Percentiles rank a stretch among this genome's conserved stretches.
These are phyloP conservation scores for Sugiyamaella novakii DNA, from an alignment of 1,139 yeast species.

Conservation along the genomic window DNA sequence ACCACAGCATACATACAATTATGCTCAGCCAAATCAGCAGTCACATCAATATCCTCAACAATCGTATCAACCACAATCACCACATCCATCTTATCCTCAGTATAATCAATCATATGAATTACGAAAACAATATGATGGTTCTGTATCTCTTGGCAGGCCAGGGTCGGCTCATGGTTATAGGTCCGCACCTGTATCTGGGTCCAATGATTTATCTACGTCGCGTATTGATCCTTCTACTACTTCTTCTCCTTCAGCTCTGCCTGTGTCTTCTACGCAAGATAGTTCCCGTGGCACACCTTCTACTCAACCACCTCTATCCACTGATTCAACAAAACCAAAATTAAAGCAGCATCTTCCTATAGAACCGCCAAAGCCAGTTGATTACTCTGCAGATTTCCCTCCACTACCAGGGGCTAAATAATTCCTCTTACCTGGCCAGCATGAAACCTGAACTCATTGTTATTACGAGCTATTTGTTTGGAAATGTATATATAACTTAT, in stretches of 20 bases:
- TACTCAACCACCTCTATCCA: neutral
- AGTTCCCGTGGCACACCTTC: too few species aligned
- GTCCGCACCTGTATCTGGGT: neutral
- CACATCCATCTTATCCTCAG: too few species aligned
- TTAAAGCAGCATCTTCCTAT: neutral
- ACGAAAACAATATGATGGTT: too few species aligned
- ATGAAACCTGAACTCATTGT: too few species aligned
- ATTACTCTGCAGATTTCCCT: slow-evolving; percentile 9
- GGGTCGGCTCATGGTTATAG: slow-evolving; percentile 7
- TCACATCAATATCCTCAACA: neutral
- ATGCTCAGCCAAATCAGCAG: neutral
- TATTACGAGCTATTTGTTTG: neutral
- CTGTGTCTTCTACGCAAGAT: too few species aligned
- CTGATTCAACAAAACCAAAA: neutral
- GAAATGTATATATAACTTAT: neutral
- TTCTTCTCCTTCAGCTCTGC: too few species aligned
- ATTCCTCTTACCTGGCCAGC: too few species aligned
- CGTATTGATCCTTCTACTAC: neutral
- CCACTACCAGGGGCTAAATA: slow-evolving; percentile 6
- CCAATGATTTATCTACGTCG: neutral
- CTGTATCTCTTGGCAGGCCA: slow-evolving; percentile 5
- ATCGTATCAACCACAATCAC: slow-evolving; percentile 18
- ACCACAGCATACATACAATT: neutral
- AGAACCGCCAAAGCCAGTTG: neutral
- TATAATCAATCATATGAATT: too few species aligned